Conservation (phyloP, 2,329 filamentous ascomycete species). For the Didymella pomorum region DNA sequence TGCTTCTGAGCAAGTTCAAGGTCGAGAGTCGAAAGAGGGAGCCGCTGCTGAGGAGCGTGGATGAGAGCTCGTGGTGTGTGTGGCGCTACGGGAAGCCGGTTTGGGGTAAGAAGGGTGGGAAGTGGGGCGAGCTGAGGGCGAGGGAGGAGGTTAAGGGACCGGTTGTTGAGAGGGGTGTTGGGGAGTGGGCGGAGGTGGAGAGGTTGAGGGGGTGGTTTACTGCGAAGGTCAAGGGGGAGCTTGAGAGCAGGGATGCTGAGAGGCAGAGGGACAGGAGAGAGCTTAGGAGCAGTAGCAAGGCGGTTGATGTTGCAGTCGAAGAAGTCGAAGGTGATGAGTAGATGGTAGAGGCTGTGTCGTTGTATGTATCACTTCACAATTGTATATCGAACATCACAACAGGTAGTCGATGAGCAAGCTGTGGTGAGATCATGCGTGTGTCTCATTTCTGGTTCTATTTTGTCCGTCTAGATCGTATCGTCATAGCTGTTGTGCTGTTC, state of each 20-base stretch:
- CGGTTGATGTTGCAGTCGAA: background rate
- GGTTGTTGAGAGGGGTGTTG: constrained; percentile 55
- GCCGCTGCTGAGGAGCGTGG: constrained; percentile 50
- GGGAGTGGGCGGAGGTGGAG: constrained; percentile 54
- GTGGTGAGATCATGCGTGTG: constrained; percentile 35
- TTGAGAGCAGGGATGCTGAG: constrained; percentile 24
- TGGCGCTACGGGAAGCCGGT: constrained; percentile 51
- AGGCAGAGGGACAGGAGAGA: constrained; percentile 9
- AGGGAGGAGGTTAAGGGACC: constrained; percentile 57
- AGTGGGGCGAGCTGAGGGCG: constrained; percentile 40
- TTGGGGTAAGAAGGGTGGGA: constrained; percentile 38
- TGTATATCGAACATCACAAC: background rate
- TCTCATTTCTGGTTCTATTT: constrained; percentile 31
- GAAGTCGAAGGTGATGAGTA: background rate
- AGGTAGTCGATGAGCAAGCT: background rate
- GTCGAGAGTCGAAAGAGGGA: constrained; percentile 54
- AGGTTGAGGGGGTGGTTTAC: constrained; percentile 54
- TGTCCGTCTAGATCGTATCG: constrained; percentile 30
- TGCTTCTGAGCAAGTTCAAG: constrained; percentile 54
- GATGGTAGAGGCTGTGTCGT: background rate
- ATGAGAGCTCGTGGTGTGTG: constrained; percentile 58
- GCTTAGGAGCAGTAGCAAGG: background rate
- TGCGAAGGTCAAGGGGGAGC: constrained; percentile 21
- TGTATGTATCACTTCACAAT: background rate
- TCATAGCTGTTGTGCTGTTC: constrained; percentile 21